Evolutionary conservation across 2,329 filamentous ascomycete species (phyloP).

Genomic region (Dactylellina sp.): DNA sequence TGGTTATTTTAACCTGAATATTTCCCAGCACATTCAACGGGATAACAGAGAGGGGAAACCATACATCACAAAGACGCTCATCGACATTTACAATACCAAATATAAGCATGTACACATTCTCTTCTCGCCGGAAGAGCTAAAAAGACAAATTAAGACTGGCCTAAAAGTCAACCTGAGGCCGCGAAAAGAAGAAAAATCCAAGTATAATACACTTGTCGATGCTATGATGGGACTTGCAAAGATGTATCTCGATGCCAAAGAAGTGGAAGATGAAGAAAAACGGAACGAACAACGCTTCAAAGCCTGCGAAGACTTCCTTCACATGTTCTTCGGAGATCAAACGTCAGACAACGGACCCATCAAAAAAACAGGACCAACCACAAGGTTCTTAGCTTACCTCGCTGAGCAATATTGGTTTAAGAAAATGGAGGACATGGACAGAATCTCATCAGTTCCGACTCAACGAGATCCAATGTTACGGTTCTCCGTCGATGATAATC

Average conservation of each 20-base stretch:
- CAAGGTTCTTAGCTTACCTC: constrained; percentile 26
- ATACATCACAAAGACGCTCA: constrained; percentile 28
- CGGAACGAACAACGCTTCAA: constrained; percentile 16
- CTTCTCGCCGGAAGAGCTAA: constrained; percentile 17
- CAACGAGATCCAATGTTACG: no score
- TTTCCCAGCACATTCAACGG: constrained; percentile 27
- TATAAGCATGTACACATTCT: constrained; percentile 44
- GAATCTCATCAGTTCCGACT: not conserved
- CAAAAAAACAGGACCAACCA: constrained; percentile 34
- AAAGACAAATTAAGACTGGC: constrained; percentile 17
- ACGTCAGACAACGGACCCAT: not conserved
- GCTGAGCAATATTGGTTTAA: constrained; percentile 19
- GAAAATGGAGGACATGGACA: constrained; percentile 26
- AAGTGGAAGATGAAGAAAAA: constrained; percentile 10
- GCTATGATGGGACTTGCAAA: constrained; percentile 21
- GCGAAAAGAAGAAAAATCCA: not conserved
- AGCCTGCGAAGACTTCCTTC: constrained; percentile 29
- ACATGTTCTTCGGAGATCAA: constrained; percentile 36
- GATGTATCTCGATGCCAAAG: constrained; percentile 23
- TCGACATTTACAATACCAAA: constrained; percentile 13
- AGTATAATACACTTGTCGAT: constrained; percentile 27
- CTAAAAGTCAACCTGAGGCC: constrained; percentile 18
- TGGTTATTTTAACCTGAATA: constrained; percentile 31
- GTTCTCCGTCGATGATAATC: constrained; percentile 29
- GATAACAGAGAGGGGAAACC: constrained; percentile 44